Conservation (phyloP, 2,329 filamentous ascomycete genomes). For the Plenodomus biglobosus region DNA sequence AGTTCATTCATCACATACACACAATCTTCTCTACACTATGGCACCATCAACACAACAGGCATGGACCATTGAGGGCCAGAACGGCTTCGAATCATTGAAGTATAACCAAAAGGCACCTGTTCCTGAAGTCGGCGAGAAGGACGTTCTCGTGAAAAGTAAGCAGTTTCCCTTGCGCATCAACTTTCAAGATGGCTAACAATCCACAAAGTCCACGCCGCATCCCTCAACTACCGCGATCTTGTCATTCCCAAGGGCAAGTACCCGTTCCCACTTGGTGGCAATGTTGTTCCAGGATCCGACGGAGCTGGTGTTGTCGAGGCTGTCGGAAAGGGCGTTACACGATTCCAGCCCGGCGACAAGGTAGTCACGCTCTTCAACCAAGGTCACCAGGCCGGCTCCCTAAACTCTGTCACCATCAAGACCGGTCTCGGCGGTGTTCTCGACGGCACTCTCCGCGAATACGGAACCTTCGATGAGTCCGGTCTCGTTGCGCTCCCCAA, state of each 20-base stretch:
- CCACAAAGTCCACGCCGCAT: slow-evolving; percentile 49
- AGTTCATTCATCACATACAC: not conserved
- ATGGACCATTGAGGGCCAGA: slow-evolving; percentile 59
- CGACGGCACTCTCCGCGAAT: slow-evolving; percentile 68
- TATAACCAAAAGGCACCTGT: slow-evolving; percentile 55
- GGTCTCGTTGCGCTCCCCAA: slow-evolving; percentile 67
- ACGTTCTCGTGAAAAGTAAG: slow-evolving; percentile 68
- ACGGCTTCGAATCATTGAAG: slow-evolving; percentile 64
- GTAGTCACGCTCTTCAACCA: slow-evolving; percentile 67
- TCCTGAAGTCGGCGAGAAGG: slow-evolving; percentile 65
- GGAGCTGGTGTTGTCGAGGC: slow-evolving; percentile 56
- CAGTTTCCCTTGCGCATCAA: not conserved
- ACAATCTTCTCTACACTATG: no score
- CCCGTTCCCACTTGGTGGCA: slow-evolving; percentile 47
- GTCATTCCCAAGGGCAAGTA: slow-evolving; percentile 52
- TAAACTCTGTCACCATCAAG: slow-evolving; percentile 42
- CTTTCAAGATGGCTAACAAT: slow-evolving; percentile 7
- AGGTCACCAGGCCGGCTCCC: slow-evolving; percentile 54
- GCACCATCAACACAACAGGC: slow-evolving; percentile 54
- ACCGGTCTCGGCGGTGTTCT: slow-evolving; percentile 68
- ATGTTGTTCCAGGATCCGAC: slow-evolving; percentile 53
- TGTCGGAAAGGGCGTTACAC: slow-evolving; percentile 58
- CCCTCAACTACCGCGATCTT: slow-evolving; percentile 55
- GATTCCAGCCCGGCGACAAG: slow-evolving; percentile 61
- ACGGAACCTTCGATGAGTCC: slow-evolving; percentile 66